Conservation (phyloP, 2,329 filamentous ascomycete genomes). For the Stagonosporopsis rhizophila region DNA sequence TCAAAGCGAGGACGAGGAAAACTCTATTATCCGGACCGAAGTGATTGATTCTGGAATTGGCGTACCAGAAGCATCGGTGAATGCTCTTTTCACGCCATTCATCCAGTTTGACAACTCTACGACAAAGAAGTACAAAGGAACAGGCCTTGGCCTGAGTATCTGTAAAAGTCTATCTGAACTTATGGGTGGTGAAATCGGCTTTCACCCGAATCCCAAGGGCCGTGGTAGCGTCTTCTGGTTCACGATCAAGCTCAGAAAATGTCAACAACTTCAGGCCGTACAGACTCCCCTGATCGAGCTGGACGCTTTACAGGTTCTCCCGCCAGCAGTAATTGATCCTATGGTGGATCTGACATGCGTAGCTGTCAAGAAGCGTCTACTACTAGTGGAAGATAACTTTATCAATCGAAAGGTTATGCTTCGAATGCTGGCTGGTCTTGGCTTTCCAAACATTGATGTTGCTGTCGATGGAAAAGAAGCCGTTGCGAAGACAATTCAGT, state of each 20-base stretch:
- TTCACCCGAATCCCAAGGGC: conserved; percentile 54
- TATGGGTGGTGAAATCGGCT: conserved; percentile 63
- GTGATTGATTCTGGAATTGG: conserved; percentile 65
- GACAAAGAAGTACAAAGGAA: conserved; percentile 63
- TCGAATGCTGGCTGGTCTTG: conserved; percentile 53
- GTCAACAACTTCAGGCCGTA: conserved; percentile 29
- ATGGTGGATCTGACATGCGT: conserved; percentile 33
- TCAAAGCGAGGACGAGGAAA: conserved; percentile 51
- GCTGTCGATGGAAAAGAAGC: conserved; percentile 55
- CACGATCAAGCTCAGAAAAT: conserved; percentile 48
- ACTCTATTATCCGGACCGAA: conserved; percentile 59
- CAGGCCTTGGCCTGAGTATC: conserved; percentile 64
- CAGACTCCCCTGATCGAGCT: conserved; percentile 24
- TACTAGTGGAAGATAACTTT: conserved; percentile 58
- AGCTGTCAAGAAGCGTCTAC: conserved; percentile 34
- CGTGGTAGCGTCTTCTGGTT: conserved; percentile 62
- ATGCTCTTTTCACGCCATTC: conserved; percentile 63
- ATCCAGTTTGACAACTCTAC: conserved; percentile 62
- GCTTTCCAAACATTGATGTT: conserved; percentile 44
- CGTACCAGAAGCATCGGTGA: conserved; percentile 54
- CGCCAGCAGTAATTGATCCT: conserved; percentile 16
- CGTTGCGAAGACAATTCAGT: conserved; percentile 35
- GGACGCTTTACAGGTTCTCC: conserved; percentile 13
- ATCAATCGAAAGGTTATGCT: conserved; percentile 58
- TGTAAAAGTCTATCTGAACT: conserved; percentile 64